Base-by-base conservation (phyloP, 352 stramenopile species). In the Pythium biforme region DNA sequence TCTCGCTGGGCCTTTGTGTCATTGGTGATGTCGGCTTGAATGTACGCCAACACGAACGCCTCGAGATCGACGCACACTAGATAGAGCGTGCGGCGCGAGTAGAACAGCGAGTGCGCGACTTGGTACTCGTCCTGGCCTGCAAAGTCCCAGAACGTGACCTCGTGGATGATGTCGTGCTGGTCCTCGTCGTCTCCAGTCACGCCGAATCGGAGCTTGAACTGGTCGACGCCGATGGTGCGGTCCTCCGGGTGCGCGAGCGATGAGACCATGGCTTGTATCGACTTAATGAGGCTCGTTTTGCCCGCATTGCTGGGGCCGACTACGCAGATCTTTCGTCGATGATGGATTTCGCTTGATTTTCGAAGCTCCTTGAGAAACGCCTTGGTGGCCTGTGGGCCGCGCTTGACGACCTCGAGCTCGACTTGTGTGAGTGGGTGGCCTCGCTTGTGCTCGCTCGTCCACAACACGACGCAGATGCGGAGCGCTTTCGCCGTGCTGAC, bases 281-380 rank as follows among this genome's bases (percentile, higher is more conserved):
- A 69, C 40, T 72, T 72, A 53, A 74, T 70, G 26, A 77, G 48
- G 26, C 59, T 75, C 0, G 70, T 77, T 27, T 75, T 77, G 14
- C 70, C 67, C 55, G 59, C 68, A 1, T 46, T 43, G 20, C 63
- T 73, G 1, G 67, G 56, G 4, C 70, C 70, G n/a, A 76, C 62
- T 5, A 76, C 51, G 22, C 66, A 74, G 0, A 76, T 53, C 20
- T 76, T 76, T 1, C 27, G 54, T 9, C 66, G 61, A 34, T 40
- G 14, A 1, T 48, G 27, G 7, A 31, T 20, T 9, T 53, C 33
- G 23, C 10, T 33, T 6, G 22, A 62, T 10, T 22, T 25, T 25
- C 19, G 6, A 14, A 52, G 19, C 46, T 25, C 22, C 9, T 31
- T 23, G 46, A 49, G 29, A 12, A 25, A 62, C 11, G 27, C 33